Evolutionary conservation across 2,329 filamentous ascomycete genomes (phyloP).

Genomic region (Diaporthe eres): DNA sequence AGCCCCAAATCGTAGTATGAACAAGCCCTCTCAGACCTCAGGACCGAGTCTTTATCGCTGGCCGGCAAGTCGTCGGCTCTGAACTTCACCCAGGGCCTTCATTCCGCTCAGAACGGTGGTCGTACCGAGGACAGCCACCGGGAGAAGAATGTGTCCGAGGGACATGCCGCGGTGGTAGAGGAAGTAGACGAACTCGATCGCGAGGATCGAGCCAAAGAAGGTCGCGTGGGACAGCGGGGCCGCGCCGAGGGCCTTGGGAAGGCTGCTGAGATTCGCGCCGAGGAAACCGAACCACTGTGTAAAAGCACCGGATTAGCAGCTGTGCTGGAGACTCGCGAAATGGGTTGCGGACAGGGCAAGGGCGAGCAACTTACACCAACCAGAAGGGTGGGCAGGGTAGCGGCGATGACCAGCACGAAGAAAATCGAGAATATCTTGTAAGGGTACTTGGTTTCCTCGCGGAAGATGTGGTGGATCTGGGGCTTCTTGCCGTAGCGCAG

Average conservation of each 20-base stretch:
- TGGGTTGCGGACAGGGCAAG: neutral
- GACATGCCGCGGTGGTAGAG: conserved; percentile 95
- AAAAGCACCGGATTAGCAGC: conserved; percentile 8
- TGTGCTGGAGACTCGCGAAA: neutral
- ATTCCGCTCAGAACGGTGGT: conserved; percentile 89
- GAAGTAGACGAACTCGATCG: conserved; percentile 93
- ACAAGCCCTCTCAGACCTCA: neutral
- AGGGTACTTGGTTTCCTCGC: conserved; percentile 82
- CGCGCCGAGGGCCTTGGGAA: conserved; percentile 79
- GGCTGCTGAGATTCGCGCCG: conserved; percentile 86
- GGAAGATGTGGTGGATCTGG: conserved; percentile 95
- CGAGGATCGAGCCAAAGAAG: conserved; percentile 89
- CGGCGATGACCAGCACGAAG: conserved; percentile 81
- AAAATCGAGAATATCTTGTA: conserved; percentile 83
- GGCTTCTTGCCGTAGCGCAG: conserved; percentile 86
- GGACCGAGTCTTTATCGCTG: conserved; percentile 61
- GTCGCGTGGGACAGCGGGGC: conserved; percentile 85
- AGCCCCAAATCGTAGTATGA: neutral
- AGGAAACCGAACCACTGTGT: conserved; percentile 79
- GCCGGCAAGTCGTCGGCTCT: conserved; percentile 86
- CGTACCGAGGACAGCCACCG: conserved; percentile 75
- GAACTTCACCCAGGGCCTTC: conserved; percentile 92
- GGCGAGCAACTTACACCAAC: conserved; percentile 68
- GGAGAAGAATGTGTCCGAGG: conserved; percentile 89
- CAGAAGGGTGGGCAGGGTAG: conserved; percentile 80